phyloP scores from a whole-genome alignment of 2,329 filamentous ascomycete genomes.

The Sporothrix euskadiensis region DNA sequence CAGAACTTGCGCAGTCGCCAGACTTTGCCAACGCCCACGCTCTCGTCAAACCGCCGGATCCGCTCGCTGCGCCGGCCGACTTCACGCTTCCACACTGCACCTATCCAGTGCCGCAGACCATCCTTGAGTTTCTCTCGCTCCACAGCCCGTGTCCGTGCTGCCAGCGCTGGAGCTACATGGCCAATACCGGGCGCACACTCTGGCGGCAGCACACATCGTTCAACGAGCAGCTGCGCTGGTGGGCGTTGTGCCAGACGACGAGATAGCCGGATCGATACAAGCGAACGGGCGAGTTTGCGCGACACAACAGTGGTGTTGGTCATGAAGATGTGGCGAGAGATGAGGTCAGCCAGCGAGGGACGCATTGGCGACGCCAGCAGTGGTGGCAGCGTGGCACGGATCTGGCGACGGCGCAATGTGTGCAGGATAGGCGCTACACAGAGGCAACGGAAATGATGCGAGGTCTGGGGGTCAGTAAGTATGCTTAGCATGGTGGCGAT shows the following conservation, averaged over 20 bases:
- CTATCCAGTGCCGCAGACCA: slow-evolving; percentile 64
- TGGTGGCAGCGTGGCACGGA: slow-evolving; percentile 55
- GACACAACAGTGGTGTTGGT: slow-evolving; percentile 66
- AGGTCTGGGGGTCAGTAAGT: slow-evolving; percentile 49
- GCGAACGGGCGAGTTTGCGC: slow-evolving; percentile 61
- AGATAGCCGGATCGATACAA: slow-evolving; percentile 66
- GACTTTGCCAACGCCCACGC: slow-evolving; percentile 56
- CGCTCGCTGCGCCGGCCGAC: slow-evolving; percentile 53
- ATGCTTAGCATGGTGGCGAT: too few species aligned
- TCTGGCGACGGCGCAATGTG: slow-evolving; percentile 59
- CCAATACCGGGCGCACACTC: slow-evolving; percentile 57
- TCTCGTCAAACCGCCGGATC: slow-evolving; percentile 52
- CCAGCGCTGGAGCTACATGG: slow-evolving; percentile 58
- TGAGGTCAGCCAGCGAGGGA: slow-evolving; percentile 62
- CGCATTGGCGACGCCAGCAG: slow-evolving; percentile 58
- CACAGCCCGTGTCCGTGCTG: slow-evolving; percentile 62
- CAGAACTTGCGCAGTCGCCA: slow-evolving; percentile 65
- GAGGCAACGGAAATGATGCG: slow-evolving; percentile 61
- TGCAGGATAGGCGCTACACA: slow-evolving; percentile 67
- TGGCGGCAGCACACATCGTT: slow-evolving; percentile 63
- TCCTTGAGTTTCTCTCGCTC: slow-evolving; percentile 70
- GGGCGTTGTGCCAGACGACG: slow-evolving; percentile 62
- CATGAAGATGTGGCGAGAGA: slow-evolving; percentile 65
- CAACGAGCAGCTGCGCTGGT: slow-evolving; percentile 60
- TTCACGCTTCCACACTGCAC: slow-evolving; percentile 56